A percentile compares a stretch with the other conserved stretches of the same genome.
Conservation (phyloP, 176 grass and related monocot species). For the Lolium perenne region DNA sequence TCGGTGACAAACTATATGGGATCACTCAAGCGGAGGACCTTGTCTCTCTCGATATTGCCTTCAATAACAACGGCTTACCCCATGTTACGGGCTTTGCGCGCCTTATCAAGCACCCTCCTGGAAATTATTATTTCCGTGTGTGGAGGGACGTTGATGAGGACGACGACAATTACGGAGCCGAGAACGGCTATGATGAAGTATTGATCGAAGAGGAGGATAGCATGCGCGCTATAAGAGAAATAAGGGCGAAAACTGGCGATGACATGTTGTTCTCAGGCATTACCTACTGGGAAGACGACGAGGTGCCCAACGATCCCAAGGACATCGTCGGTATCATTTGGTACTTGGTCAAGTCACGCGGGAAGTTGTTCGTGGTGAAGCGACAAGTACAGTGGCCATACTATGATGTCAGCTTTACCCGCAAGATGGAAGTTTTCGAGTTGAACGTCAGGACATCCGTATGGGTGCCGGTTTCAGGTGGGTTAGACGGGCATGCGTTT, state of each 20-base stretch:
- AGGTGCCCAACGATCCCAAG: neutral
- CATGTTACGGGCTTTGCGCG: neutral
- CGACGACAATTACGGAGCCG: neutral
- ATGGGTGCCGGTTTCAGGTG: neutral
- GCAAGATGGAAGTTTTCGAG: neutral
- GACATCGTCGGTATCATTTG: neutral
- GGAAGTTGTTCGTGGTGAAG: neutral
- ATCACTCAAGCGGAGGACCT: neutral
- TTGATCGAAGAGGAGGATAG: neutral
- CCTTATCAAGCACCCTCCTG: neutral
- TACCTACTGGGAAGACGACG: neutral
- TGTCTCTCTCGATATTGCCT: neutral
- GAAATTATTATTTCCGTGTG: too few relatives aligned
- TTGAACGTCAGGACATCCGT: neutral
- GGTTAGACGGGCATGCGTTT: neutral
- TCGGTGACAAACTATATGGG: neutral
- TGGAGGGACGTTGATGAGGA: neutral
- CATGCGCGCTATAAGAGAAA: too few relatives aligned
- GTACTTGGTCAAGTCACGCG: neutral
- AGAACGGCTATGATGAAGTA: neutral
- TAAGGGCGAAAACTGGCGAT: too few relatives aligned
- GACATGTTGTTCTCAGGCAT: neutral
- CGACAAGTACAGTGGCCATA: neutral
- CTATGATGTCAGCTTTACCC: neutral
- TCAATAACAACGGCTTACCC: too few relatives aligned